Evolutionary conservation across 805 yeast species (phyloP).

Genomic region (Wickerhamiella cacticola): DNA sequence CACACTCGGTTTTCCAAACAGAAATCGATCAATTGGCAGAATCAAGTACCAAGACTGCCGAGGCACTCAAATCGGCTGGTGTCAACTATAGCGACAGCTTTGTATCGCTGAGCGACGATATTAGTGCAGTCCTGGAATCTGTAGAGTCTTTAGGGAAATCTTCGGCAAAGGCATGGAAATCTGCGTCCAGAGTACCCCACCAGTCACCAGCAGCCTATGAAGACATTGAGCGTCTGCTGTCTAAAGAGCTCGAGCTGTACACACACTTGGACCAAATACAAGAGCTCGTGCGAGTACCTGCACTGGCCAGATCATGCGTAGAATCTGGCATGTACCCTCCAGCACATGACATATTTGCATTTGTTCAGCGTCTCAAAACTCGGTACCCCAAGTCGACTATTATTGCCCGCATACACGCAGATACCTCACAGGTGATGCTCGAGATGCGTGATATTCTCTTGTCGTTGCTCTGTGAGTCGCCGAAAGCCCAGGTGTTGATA

Average conservation of each 20-base stretch:
- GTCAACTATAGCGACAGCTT: conserved; percentile 17
- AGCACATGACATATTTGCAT: conserved; percentile 71
- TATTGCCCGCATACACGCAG: conserved; percentile 42
- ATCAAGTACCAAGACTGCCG: conserved; percentile 8
- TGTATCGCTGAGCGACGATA: conserved; percentile 13
- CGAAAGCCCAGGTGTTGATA: conserved; percentile 65
- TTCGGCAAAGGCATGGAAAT: conserved; percentile 15
- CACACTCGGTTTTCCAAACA: conserved; percentile 15
- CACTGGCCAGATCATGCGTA: conserved; percentile 72
- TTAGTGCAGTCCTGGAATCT: conserved; percentile 14
- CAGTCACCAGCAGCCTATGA: conserved; percentile 19
- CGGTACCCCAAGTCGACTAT: conserved; percentile 53
- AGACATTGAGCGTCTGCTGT: conserved; percentile 23
- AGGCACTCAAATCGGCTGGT: conserved; percentile 11
- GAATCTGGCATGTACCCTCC: conserved; percentile 78
- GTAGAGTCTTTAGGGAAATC: conserved; percentile 11
- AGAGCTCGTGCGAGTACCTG: conserved; percentile 74
- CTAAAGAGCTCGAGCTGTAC: conserved; percentile 33
- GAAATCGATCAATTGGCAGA: conserved; percentile 15
- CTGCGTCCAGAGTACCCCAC: conserved; percentile 18
- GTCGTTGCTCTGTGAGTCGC: conserved; percentile 55
- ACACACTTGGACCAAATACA: conserved; percentile 54
- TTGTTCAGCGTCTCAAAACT: conserved; percentile 53
- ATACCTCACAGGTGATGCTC: conserved; percentile 38
- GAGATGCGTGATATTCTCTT: conserved; percentile 63